Evolutionary conservation across 148 eudicot genomes (phyloP), one percentile per base, ranked within the genome.

Genomic region (Nepenthes gracilis): DNA sequence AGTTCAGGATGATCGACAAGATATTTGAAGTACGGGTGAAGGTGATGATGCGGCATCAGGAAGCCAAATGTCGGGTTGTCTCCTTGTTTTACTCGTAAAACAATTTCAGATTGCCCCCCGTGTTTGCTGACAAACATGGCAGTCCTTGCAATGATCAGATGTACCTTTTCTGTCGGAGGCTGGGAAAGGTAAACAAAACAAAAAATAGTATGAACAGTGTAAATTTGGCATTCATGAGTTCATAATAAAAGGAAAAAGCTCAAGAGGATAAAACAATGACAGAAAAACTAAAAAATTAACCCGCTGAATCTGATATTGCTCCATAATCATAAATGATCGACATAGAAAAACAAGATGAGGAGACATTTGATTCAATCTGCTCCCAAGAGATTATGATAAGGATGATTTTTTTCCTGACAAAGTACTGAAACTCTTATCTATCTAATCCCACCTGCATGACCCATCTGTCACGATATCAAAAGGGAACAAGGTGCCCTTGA

Each of bases 391-490:
- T 64, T 62, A 73, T 43, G 78, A 66, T 63, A 64, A 75, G 62
- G 70, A 50, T 58, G 69, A 45, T 43, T n/a, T 51, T 68, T 64
- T 82, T 75, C 79, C 79, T 43, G 69, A 52, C 64, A 71, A 56
- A 66, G 68, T 74, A 77, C 73, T 63, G 63, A 72, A 75, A 62
- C 74, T 72, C 70, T 67, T 9, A 78, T 64, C 68, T 33, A 80
- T 83, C 95, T 85, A 85, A 92, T 82, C 96, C 97, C 90, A 92
- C 98, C 98, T 92, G 97, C 87, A 82, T 54, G 67, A 83, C 78
- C 81, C 81, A 75, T 81, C 76, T 82, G 74, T 64, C 84, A 83
- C 77, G 93, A 79, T 74, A 91, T 81, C 97, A 87, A 81, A 84
- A 82, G 81, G 81, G 72, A 85, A 88, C 85, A 92, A 85, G 83